Percentiles rank a stretch among this genome's conserved stretches.
These are phyloP conservation scores for Patellifolia procumbens DNA, from an alignment of 179 eudicot genomes.

Conservation along the genomic window DNA sequence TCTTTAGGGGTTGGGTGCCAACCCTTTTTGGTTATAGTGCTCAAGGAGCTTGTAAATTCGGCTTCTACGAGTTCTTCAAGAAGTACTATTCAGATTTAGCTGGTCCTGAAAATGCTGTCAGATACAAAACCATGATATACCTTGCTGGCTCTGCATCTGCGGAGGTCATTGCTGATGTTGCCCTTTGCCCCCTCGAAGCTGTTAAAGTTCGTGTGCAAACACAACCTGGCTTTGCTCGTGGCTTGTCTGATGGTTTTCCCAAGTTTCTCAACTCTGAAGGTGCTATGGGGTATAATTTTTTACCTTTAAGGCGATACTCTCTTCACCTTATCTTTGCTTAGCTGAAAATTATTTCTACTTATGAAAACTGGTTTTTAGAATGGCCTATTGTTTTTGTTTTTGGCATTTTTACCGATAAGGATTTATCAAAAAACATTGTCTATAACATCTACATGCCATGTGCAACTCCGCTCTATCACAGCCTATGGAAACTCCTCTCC, in stretches of 20 bases:
- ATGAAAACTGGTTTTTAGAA: too few relatives aligned
- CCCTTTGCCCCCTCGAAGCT: constrained; percentile 83
- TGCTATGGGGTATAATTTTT: constrained; percentile 51
- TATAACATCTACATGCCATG: too few relatives aligned
- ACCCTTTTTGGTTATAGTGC: constrained; percentile 79
- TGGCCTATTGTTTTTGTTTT: too few relatives aligned
- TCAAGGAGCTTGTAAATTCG: constrained; percentile 67
- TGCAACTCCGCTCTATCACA: too few relatives aligned
- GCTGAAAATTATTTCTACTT: too few relatives aligned
- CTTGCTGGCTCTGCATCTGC: constrained; percentile 78
- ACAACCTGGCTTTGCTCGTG: constrained; percentile 75
- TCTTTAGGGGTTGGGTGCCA: constrained; percentile 81
- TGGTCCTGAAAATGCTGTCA: constrained; percentile 63
- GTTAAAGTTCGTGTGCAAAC: constrained; percentile 87
- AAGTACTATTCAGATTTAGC: constrained; percentile 75
- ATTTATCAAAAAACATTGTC: too few relatives aligned
- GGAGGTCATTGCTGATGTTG: constrained; percentile 70
- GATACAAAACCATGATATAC: constrained; percentile 65
- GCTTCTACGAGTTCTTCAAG: constrained; percentile 56
- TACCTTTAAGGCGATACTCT: too few relatives aligned
- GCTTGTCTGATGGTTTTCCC: constrained; percentile 73
- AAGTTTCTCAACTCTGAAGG: constrained; percentile 70
- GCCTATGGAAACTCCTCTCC: too few relatives aligned
- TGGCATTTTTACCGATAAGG: too few relatives aligned
- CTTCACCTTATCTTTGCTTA: neutral